Percentiles rank a stretch among this genome's conserved stretches.
phyloP scores from a whole-genome alignment of 306 rosid genomes.

The Carpinus viminea region DNA sequence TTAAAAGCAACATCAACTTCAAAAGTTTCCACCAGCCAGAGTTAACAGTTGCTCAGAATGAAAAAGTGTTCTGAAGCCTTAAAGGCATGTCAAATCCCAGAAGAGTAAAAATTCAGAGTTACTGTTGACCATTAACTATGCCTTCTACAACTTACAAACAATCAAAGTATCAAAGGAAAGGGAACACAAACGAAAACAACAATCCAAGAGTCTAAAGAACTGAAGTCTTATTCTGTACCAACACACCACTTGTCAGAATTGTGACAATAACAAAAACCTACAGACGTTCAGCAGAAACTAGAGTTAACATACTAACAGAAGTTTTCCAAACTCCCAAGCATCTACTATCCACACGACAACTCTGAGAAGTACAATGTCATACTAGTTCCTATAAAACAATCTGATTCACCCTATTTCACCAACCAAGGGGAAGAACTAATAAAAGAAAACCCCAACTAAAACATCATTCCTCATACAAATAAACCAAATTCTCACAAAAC shows the following conservation, averaged over 20 bases:
- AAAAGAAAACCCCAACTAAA: slow-evolving; percentile 8
- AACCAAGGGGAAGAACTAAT: background rate
- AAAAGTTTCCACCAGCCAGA: slow-evolving; percentile 6
- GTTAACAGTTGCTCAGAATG: slow-evolving; percentile 17
- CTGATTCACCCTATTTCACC: slow-evolving; percentile 3
- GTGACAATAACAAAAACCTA: slow-evolving; percentile 18
- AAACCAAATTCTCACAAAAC: slow-evolving; percentile 4
- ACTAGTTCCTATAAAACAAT: slow-evolving; percentile 4
- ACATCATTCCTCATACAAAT: background rate
- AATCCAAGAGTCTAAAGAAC: slow-evolving; percentile 5
- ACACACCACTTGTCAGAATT: slow-evolving; percentile 9
- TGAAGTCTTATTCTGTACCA: slow-evolving; percentile 20
- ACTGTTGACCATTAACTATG: slow-evolving; percentile 14
- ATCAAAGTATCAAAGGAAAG: slow-evolving; percentile 8
- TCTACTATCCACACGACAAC: slow-evolving; percentile 13
- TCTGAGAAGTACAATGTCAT: slow-evolving; percentile 18
- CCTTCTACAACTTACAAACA: background rate
- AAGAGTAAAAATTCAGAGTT: background rate
- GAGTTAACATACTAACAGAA: slow-evolving; percentile 22
- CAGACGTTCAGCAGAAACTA: slow-evolving; percentile 17
- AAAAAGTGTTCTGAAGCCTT: slow-evolving; percentile 13
- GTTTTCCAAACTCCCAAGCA: slow-evolving; percentile 24
- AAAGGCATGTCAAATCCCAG: slow-evolving; percentile 8
- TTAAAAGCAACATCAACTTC: background rate
- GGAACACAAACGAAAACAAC: slow-evolving; percentile 8